phyloP scores from a whole-genome alignment of 2,329 filamentous ascomycete genomes.

The Pyrenophora graminea region DNA sequence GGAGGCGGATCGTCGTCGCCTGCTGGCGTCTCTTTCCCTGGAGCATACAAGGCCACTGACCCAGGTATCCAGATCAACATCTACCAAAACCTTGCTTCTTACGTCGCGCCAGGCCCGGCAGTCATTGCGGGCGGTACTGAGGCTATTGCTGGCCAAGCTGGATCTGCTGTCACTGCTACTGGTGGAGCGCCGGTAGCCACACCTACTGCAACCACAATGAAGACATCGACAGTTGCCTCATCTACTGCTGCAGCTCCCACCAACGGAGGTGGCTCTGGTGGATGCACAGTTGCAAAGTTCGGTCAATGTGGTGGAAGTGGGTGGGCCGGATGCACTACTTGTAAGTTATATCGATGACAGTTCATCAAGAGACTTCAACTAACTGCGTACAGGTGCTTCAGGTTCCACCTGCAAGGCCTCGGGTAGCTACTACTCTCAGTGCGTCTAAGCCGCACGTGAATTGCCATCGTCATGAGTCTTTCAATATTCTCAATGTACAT shows the following conservation, averaged over 20 bases:
- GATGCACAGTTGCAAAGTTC: constrained; percentile 28
- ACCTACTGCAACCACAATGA: constrained; percentile 17
- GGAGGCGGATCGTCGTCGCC: constrained; percentile 56
- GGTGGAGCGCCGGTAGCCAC: constrained; percentile 20
- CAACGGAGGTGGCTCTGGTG: constrained; percentile 16
- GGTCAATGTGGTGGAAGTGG: constrained; percentile 40
- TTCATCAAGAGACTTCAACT: background rate
- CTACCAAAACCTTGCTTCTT: constrained; percentile 55
- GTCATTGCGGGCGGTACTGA: constrained; percentile 39
- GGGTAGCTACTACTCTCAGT: constrained; percentile 10
- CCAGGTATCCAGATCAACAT: constrained; percentile 65
- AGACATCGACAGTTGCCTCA: constrained; percentile 10
- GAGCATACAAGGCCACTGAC: constrained; percentile 62
- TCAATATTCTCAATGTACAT: too few relatives aligned
- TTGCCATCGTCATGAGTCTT: too few relatives aligned
- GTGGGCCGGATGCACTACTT: constrained; percentile 10
- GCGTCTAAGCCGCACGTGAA: background rate
- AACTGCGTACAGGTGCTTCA: constrained; percentile 5
- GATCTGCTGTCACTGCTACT: constrained; percentile 25
- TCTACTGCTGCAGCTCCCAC: constrained; percentile 20
- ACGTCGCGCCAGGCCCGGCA: constrained; percentile 58
- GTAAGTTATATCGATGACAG: background rate
- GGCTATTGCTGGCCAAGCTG: constrained; percentile 34
- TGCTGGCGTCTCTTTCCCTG: constrained; percentile 55
- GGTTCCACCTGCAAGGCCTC: constrained; percentile 7